Evolutionary conservation across 2,329 filamentous ascomycete genomes (phyloP).

Genomic region (Ceratocystis huliohia): DNA sequence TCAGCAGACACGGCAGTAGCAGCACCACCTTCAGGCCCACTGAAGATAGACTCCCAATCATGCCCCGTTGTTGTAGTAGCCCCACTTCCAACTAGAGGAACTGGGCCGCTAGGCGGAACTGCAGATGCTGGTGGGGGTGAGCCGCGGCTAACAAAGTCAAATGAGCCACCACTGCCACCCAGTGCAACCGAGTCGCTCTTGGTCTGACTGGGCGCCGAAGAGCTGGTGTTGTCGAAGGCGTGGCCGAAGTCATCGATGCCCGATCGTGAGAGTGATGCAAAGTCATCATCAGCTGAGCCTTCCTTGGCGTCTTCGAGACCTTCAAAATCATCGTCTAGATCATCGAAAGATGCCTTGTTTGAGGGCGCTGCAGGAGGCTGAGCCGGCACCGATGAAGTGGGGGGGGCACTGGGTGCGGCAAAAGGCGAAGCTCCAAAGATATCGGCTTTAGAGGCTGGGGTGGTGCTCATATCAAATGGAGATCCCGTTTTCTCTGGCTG

Average conservation of each 20-base stretch:
- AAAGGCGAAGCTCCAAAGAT: slow-evolving; percentile 31
- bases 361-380: slow-evolving; percentile 27
- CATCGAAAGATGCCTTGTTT: slow-evolving; percentile 50
- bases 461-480: slow-evolving; percentile 12
- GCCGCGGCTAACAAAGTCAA: slow-evolving; percentile 40
- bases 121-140: slow-evolving; percentile 23
- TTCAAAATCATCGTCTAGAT: slow-evolving; percentile 69
- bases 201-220: slow-evolving; percentile 40
- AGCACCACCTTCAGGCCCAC: slow-evolving; percentile 39
- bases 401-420: slow-evolving; percentile 21
- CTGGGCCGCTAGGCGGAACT: neutral
- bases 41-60: slow-evolving; percentile 94
- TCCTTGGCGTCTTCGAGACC: slow-evolving; percentile 76
- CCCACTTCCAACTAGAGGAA: too few relatives aligned
- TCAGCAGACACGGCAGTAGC: slow-evolving; percentile 24
- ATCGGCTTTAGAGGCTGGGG: slow-evolving; percentile 26
- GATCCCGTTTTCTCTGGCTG: neutral
- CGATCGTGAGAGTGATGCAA: slow-evolving; percentile 59
- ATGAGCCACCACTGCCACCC: slow-evolving; percentile 42
- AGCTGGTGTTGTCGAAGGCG: slow-evolving; percentile 64
- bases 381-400: slow-evolving; percentile 24
- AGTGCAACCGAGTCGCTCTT: slow-evolving; percentile 44
- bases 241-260: slow-evolving; percentile 68
- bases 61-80: slow-evolving; percentile 40
- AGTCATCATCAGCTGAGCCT: slow-evolving; percentile 65